Percentiles rank a stretch among this genome's conserved stretches.
Conservation (phyloP, 1,139 yeast genomes). For the Nakaseomyces bracarensis region DNA sequence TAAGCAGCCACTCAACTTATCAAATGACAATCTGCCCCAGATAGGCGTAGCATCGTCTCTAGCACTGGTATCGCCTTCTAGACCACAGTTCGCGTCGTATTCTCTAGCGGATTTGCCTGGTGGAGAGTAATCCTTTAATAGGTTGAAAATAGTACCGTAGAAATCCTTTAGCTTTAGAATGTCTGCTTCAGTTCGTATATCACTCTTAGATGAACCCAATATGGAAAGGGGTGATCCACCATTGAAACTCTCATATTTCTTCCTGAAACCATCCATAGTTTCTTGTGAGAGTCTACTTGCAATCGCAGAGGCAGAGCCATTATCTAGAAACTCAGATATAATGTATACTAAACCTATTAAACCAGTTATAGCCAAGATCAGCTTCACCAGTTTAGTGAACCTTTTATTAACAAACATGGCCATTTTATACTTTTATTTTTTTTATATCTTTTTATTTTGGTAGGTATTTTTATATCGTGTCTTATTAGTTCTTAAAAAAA, state of each 20-base stretch:
- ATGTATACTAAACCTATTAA: constrained; percentile 14
- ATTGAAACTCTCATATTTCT: not conserved
- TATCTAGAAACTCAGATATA: constrained; percentile 12
- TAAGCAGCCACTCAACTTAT: constrained; percentile 23
- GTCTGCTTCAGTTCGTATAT: constrained; percentile 7
- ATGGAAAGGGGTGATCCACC: no score
- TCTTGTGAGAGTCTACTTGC: constrained; percentile 2
- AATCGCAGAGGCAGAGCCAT: constrained; percentile 12
- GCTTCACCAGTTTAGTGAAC: constrained; percentile 18
- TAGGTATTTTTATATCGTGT: no score
- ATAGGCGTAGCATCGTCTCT: constrained; percentile 20
- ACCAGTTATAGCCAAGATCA: constrained; percentile 12
- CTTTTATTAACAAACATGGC: constrained; percentile 16
- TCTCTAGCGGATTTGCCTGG: constrained; percentile 19
- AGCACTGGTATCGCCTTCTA: constrained; percentile 23
- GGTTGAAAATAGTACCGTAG: constrained; percentile 23
- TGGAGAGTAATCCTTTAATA: constrained; percentile 21
- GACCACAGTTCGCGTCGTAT: constrained; percentile 20
- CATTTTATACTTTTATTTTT: constrained; percentile 9
- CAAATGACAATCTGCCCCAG: constrained; percentile 22
- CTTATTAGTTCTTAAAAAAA: no score
- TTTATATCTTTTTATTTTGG: not conserved
- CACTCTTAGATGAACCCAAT: constrained; percentile 2
- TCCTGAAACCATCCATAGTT: constrained; percentile 7
- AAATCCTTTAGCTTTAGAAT: constrained; percentile 17